Base-by-base conservation (phyloP, 768 basidiomycete genomes). In the Russula sp. region DNA sequence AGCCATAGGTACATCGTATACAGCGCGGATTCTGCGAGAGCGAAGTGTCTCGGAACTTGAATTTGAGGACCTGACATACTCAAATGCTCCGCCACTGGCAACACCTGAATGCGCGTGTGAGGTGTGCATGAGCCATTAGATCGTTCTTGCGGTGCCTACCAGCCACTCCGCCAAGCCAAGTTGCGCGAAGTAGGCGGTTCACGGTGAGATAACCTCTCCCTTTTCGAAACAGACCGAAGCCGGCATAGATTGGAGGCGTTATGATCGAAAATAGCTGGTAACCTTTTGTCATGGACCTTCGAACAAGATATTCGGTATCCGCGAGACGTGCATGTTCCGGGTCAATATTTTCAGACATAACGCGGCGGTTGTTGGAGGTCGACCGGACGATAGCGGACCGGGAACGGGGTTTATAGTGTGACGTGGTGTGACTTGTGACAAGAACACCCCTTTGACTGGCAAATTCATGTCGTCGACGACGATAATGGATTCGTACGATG, bases 251-350 rank as follows among this genome's bases (percentile, higher is more conserved):
- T 9, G 87, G 84, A 13, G 88, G 87, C 1, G 79, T 77, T 47
- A 89, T 65, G 32, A 89, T 68, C 6, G 89, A 90, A 59, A 81
- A 76, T 47, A 84, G 64, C 68, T 88, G 85, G 70, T 89, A 91
- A 34, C 88, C 88, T 68, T 83, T 80, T 35, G 75, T 80, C 81
- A 84, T 83, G 48, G 84, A 78, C 60, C 84, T 79, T 50, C 87
- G 83, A 48, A 88, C 81, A 37, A 89, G 81, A 70, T 81, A 84
- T 65, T 85, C 80, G n/a, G 79, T 80, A 67, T 89, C 87, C 20
- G 80, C 82, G 48, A 77, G 73, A 66, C 80, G 80, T 3, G 76
- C 75, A 59, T 55, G 6, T 49, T 57, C 31, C 32, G 13, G 32
- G 1, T 57, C 62, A 32, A 34, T 27, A 49, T 13, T 32, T 9